phyloP scores from a whole-genome alignment of 371 early-diverging fungal genomes.

The Rhizoclosmatium hyalinum region DNA sequence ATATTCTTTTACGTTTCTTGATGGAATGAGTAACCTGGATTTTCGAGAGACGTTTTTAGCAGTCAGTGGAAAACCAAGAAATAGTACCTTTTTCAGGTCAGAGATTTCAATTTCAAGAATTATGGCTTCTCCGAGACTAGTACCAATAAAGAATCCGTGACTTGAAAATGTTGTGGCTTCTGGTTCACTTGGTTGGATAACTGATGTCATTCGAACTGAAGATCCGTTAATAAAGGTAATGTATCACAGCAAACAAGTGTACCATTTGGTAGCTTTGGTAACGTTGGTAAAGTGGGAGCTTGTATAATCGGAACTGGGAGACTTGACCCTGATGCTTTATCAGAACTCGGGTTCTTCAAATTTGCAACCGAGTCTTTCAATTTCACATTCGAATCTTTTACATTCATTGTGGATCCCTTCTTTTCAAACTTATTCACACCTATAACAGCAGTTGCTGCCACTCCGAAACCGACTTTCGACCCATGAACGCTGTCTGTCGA shows the following conservation, averaged over 20 bases:
- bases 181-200: not conserved
- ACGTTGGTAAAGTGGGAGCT: not conserved
- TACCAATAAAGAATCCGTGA: conserved; percentile 22
- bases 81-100: not conserved
- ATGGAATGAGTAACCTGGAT: not conserved
- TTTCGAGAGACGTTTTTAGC: not conserved
- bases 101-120: conserved; percentile 11
- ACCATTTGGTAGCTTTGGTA: not conserved
- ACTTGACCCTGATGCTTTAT: not conserved
- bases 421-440: not conserved
- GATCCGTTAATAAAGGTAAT: not conserved
- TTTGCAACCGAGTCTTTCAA: not conserved
- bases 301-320: not conserved
- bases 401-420: not conserved
- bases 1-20: not conserved
- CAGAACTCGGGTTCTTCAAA: not conserved
- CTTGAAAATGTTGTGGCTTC: not conserved
- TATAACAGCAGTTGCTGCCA: not conserved
- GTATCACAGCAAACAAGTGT: not conserved
- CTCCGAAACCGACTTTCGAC: not conserved
- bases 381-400: not conserved
- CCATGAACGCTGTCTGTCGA: not conserved
- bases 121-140: conserved; percentile 22
- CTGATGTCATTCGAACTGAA: not conserved
- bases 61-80: not conserved